These are phyloP conservation scores for Saccharomycopsis javanensis DNA, from an alignment of 805 yeast species.

Conservation along the genomic window DNA sequence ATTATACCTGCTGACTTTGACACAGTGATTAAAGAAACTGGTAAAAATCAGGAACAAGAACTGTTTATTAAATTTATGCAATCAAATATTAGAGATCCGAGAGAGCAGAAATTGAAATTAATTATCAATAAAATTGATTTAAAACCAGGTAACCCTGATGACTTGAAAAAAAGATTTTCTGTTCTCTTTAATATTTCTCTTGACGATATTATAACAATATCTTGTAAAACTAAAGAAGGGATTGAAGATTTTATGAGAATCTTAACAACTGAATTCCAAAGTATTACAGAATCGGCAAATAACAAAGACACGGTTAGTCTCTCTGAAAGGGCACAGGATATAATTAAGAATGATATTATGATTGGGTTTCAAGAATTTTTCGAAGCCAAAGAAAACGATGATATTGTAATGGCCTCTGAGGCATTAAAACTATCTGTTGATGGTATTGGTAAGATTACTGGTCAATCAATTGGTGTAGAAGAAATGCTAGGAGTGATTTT, in stretches of 20 bases:
- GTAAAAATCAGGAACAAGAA: background rate
- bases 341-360: conserved; percentile 65
- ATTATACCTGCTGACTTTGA: conserved; percentile 38
- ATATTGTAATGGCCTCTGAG: conserved; percentile 74
- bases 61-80: background rate
- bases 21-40: too few species aligned
- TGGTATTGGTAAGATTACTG: conserved; percentile 89
- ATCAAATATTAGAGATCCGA: background rate
- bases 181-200: conserved; percentile 26
- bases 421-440: conserved; percentile 63
- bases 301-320: conserved; percentile 58
- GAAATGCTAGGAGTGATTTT: conserved; percentile 88
- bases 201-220: conserved; percentile 33
- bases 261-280: conserved; percentile 39
- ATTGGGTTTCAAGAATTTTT: conserved; percentile 63
- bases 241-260: conserved; percentile 35
- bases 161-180: conserved; percentile 21
- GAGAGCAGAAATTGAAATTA: conserved; percentile 30
- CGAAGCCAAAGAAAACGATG: conserved; percentile 41
- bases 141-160: conserved; percentile 20
- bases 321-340: conserved; percentile 67
- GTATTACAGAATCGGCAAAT: conserved; percentile 38
- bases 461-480: conserved; percentile 79
- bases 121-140: conserved; percentile 58
- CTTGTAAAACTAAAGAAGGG: conserved; percentile 55